Evolutionary conservation across 192 early-diverging fungal species (phyloP), one percentile per base, ranked within the genome.

Genomic region (Pecoramyces ruminantium): DNA sequence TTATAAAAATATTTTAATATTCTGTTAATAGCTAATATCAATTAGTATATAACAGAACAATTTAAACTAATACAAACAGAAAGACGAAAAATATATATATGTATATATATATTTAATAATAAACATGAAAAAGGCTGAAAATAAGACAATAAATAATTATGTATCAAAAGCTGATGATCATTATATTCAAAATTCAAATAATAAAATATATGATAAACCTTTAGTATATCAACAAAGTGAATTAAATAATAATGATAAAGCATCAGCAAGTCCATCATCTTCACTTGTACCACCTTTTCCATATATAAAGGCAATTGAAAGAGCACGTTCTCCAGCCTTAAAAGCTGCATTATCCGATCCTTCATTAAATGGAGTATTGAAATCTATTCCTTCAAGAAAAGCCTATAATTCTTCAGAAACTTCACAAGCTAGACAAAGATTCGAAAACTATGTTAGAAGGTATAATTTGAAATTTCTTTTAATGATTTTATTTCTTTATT

Each of bases 261-360:
- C 51, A 25, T 67, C 51, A n/a, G 51, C 51, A 67, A 67, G 51
- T 9, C 51, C 51, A 8, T 67, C 51, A n/a, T 67, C 51, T n/a
- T 67, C 51, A n/a, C 25, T 67, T 67, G 51, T 67, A 3, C 51
- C 51, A 9, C 51, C 21, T 11, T 67, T 67, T 2, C 25, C 51
- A n/a, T 67, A 67, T 67, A 67, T 67, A 67, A 67, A 67, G 11
- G 51, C 51, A 67, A 67, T 67, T 27, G 51, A 67, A 67, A 18
- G 51, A 67, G 51, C 83, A 27, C 83, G 83, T 18, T 82, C 83
- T 13, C 30, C 81, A 2, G 83, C 85, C 12, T 80, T 85, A 58
- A 79, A 84, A 39, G 85, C 85, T 0, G 85, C 85, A 39, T 81
- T 85, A n/a, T 78, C 30, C 25, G 85, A 85, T 78, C 85, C 85